These are phyloP conservation scores for Cladorrhinum sp. DNA, from an alignment of 2,329 filamentous ascomycete species.

Conservation along the genomic window DNA sequence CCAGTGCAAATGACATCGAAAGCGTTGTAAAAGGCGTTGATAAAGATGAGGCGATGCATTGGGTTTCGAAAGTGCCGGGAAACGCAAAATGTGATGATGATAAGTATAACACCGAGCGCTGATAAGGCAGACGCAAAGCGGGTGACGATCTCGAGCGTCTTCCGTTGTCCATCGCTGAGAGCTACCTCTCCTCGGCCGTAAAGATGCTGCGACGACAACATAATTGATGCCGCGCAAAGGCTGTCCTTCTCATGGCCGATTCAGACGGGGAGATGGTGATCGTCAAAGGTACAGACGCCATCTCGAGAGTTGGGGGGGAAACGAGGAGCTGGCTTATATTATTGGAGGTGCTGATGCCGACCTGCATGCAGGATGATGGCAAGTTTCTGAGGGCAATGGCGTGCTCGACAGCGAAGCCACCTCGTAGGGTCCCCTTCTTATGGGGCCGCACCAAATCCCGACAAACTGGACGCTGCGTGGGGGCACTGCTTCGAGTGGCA, in stretches of 20 bases:
- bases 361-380: slow-evolving; percentile 1
- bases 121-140: slow-evolving; percentile 34
- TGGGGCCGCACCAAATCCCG: background rate
- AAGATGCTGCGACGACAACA: background rate
- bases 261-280: background rate
- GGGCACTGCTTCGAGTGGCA: background rate
- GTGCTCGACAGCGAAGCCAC: background rate
- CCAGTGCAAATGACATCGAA: slow-evolving; percentile 39
- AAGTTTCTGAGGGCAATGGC: background rate
- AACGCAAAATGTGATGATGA: slow-evolving; percentile 32
- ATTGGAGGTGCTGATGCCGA: background rate
- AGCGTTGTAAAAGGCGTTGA: slow-evolving; percentile 38
- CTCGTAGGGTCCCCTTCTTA: background rate
- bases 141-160: slow-evolving; percentile 30
- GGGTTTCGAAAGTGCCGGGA: slow-evolving; percentile 37
- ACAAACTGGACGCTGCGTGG: background rate
- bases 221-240: background rate
- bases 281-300: background rate
- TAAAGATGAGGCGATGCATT: slow-evolving; percentile 38
- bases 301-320: background rate
- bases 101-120: slow-evolving; percentile 34
- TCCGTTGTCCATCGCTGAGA: background rate
- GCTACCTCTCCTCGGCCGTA: background rate
- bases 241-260: background rate
- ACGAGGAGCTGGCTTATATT: background rate